Base-by-base conservation (phyloP, 2,329 filamentous ascomycete species). In the Aureobasidium sp. region DNA sequence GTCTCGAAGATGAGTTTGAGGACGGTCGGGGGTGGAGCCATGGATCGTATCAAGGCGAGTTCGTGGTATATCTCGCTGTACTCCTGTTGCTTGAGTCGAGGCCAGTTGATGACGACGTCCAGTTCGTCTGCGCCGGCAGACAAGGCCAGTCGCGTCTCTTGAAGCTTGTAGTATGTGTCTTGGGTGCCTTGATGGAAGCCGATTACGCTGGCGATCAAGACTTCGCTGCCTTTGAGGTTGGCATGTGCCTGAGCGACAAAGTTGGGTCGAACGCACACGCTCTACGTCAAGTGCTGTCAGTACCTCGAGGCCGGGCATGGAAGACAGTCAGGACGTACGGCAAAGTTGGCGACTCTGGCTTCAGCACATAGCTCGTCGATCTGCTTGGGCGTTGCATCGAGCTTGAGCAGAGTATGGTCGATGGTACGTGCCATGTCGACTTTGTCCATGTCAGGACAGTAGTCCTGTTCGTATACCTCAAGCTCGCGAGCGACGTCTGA, bases 1-100 rank as follows among this genome's bases (percentile, higher is more conserved):
- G 79, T 80, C 62, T 83, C 80, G 48, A 83, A 64, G 57, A 83
- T 83, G 40, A 81, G 73, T 63, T 83, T 83, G 35, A 78, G 60
- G 2, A 70, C 63, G 0, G 67, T 68, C 7, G 71, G 70, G 5
- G 63, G 57, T 1, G 64, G 73, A 29, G 70, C 74, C 19, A 74
- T 71, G 3, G 68, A 66, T 14, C 79, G 74, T 27, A 83, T 72
- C 6, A 74, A 71, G 12, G 70, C 67, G 25, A 83, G 68, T 60
- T 82, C 79, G 17, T 68, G 65, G 66, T 76, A 80, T 42, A 81
- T 74, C 11, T 70, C 65, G 6, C 61, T 65, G 63, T 79, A 81
- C 22, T 72, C 40, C 12, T 51, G 38, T 7, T 57, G 47, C 29
- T 64, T 56, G 17, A 83, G 67, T 3, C 74, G 65, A 2, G 68